Base-by-base conservation (phyloP, 1,284 basidiomycete genomes). In the Apiotrichum domesticum region DNA sequence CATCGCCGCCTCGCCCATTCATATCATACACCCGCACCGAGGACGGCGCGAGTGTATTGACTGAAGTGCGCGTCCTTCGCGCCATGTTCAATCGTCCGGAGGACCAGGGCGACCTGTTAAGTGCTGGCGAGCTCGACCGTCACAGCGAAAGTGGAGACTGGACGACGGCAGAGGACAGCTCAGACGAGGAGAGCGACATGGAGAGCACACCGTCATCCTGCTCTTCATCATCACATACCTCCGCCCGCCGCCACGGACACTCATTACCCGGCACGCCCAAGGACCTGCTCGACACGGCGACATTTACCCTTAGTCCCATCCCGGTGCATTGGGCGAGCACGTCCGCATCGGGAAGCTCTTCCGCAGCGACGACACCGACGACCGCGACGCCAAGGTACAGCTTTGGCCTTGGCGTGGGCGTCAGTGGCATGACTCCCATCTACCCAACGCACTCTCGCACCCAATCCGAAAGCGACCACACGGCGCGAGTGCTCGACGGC, bases 1-100 rank as follows among this genome's bases (percentile, higher is more conserved):
- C 32, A 13, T 33, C 35, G 10, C 35, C 46, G 7, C 37, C 46
- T 13, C 55, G 71, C 10, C 72, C 74, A 2, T 76, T 76, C 56
- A 59, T 75, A 35, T 65, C 63, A 8, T 74, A 70, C 51, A 73
- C 74, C 0, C 57, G 69, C 29, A 75, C 71, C 4, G 63, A 66
- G 35, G 72, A 75, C 46, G 74, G 72, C 0, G 58, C 66, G 21
- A 67, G 65, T 21, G 58, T 75, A 5, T 43, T 70, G 9, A 74
- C 73, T 6, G 72, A 74, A 50, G 61, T 70, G 10, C 57, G 58
- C 34, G 62, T 70, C 10, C 60, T 76, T 6, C 65, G 43, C 50
- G 55, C 39, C 51, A 70, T 61, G 69, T 72, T 56, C 56, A 58
- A n/a, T 29, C 35, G 15, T 6, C 42, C 34, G 48, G 57, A 40